Base-by-base conservation (phyloP, 169 alveolate genomes). In the Eimeria sp. region DNA sequence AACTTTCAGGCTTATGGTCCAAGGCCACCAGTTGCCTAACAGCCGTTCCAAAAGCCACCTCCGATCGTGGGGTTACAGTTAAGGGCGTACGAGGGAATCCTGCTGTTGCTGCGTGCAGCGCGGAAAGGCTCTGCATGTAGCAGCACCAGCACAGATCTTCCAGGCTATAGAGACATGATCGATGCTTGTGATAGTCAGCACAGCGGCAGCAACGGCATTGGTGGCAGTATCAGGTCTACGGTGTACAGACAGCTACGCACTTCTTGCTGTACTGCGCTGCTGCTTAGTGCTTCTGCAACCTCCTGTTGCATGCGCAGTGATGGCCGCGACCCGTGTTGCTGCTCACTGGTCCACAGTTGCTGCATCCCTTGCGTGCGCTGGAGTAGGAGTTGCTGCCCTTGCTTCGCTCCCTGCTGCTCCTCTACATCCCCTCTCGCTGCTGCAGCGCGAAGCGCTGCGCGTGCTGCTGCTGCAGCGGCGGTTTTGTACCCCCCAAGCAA, bases 281-380 rank as follows among this genome's bases (percentile, higher is more conserved):
- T 76, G 87, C 63, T n/a, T 43, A 76, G 65, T 43, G 87, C 87
- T 45, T 30, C 87, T 25, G 63, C 87, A 22, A 76, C 87, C 51
- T 76, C 87, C 61, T 43, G 87, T 63, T 76, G 87, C 87, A 76
- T 76, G 87, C 87, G 87, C 43, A 43, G 87, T 65, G 87, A 76
- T 9, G 87, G 87, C 40, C 87, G 87, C 30, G 87, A 76, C 63
- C 87, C 87, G 87, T 76, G 87, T 63, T 76, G 87, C 87, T 76
- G 65, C 65, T 76, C 87, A 65, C 87, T 76, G 27, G 87, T 76
- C 87, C 87, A 76, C 65, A 76, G 87, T 34, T 76, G 87, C 87
- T 76, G 87, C 87, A 20, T 11, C 65, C 27, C 65, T 40, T 45
- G 87, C 40, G 40, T 34, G 40, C 40, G 40, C 40, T 34, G 40